Base-by-base conservation (phyloP, 306 rosid species). In the Arachis hypogaea region DNA sequence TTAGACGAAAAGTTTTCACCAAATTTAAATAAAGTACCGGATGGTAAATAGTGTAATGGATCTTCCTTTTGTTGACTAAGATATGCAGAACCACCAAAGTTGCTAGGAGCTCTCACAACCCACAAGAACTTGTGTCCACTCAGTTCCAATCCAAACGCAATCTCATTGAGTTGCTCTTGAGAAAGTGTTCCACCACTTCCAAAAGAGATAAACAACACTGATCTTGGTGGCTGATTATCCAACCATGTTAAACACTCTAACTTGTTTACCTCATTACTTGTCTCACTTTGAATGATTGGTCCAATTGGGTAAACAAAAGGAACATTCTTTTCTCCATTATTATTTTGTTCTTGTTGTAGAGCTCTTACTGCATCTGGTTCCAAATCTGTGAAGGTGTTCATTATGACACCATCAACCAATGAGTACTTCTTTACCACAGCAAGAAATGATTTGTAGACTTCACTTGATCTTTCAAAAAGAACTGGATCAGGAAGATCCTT, bases 111-210 rank as follows among this genome's bases (percentile, higher is more conserved):
- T 40, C 74, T 82, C 8, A 59, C 75, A 9, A 64, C 87, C 87
- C 87, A 80, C 11, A 84, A 33, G 22, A 84, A 84, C 11, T 44
- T 77, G 1, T 77, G 77, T 5, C 78, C 80, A 73, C 87, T 84
- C 68, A 67, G 5, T 68, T 84, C 85, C 8, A 84, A 30, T 0
- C 84, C 87, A 45, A 43, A 38, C 2, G 87, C 82, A 36, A 84
- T 10, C 68, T 84, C 85, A 3, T 49, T 42, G 6, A 77, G 57
- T 45, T 84, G 85, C 0, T 77, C 78, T 12, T 47, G 49, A 18
- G 80, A 73, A 1, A 80, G 64, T 33, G 82, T 77, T 11, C 85
- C 87, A 47, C 75, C 87, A 73, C 87, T 84, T 6, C 85, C 85
- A 50, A 80, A 84, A 11, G 80, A 68, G 7, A 84, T 72, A 56